Conservation (phyloP, 768 basidiomycete species). For the Mycena vulgaris region DNA sequence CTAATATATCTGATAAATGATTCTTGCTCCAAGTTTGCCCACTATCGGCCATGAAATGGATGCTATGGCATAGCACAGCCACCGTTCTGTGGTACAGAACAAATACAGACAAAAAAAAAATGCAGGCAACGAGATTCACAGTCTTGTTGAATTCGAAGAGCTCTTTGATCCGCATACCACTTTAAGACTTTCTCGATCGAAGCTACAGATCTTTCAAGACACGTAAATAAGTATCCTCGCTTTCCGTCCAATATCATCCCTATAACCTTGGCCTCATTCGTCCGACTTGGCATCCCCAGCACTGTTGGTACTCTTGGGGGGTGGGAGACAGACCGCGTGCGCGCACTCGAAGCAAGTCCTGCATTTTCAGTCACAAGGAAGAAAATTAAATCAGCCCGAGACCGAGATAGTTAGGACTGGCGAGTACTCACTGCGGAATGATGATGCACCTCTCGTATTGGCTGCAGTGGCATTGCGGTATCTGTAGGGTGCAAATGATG, state of each 20-base stretch:
- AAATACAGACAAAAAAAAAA: too few relatives aligned
- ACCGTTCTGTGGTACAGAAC: too few relatives aligned
- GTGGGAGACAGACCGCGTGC: slow-evolving; percentile 25
- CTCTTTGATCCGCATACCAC: too few relatives aligned
- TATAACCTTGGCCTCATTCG: slow-evolving; percentile 15
- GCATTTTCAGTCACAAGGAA: slow-evolving; percentile 22
- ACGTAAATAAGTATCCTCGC: slow-evolving; percentile 12
- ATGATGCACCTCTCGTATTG: slow-evolving; percentile 20
- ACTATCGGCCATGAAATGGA: too few relatives aligned
- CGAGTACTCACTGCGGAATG: slow-evolving; percentile 26
- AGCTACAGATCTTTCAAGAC: too few relatives aligned
- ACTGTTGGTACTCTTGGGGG: neutral
- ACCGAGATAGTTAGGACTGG: slow-evolving; percentile 22
- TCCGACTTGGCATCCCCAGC: slow-evolving; percentile 9
- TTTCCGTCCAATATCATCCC: slow-evolving; percentile 6
- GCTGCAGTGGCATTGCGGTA: slow-evolving; percentile 21
- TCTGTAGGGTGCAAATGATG: slow-evolving; percentile 22
- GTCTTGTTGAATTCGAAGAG: too few relatives aligned
- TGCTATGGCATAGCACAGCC: too few relatives aligned
- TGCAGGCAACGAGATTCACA: too few relatives aligned
- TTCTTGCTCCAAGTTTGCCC: too few relatives aligned
- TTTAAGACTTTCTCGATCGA: too few relatives aligned
- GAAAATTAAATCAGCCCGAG: slow-evolving; percentile 19
- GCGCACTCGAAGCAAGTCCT: slow-evolving; percentile 27
- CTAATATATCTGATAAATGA: too few relatives aligned